phyloP scores from a whole-genome alignment of 192 early-diverging fungal species.

The Coemansia sp. region DNA sequence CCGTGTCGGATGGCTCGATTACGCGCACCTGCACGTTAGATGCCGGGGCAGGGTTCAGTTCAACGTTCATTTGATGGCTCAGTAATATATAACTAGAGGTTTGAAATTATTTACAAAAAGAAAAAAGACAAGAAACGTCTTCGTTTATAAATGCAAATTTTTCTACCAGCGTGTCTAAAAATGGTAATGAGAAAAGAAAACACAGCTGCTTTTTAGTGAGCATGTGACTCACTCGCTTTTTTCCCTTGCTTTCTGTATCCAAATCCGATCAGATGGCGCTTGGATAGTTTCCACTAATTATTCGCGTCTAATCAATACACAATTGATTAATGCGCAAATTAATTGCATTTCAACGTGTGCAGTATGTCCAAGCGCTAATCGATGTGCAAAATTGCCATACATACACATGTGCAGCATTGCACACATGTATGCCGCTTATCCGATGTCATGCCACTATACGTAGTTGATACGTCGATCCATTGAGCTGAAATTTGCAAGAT shows the following conservation, averaged over 20 bases:
- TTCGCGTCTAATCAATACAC: no score
- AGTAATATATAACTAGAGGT: background rate
- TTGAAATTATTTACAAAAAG: background rate
- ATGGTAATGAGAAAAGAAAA: background rate
- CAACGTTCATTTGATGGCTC: background rate
- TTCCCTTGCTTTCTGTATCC: background rate
- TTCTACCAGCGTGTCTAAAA: background rate
- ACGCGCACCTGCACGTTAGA: background rate
- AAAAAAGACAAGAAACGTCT: background rate
- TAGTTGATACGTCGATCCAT: no score
- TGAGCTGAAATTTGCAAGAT: no score
- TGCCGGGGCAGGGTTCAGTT: background rate
- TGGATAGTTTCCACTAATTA: no score
- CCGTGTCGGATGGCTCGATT: background rate
- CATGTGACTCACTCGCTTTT: background rate
- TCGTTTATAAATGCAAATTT: background rate
- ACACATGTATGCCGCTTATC: no score
- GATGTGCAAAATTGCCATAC: no score
- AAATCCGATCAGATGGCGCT: background rate
- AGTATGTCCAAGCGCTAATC: background rate
- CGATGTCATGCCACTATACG: no score
- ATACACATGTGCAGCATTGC: no score
- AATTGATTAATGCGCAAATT: background rate
- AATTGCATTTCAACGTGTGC: background rate
- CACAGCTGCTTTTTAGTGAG: background rate